Evolutionary conservation across 1,284 basidiomycete genomes (phyloP), one percentile per base, ranked within the genome.

Genomic region (Boletus semigastroideus): DNA sequence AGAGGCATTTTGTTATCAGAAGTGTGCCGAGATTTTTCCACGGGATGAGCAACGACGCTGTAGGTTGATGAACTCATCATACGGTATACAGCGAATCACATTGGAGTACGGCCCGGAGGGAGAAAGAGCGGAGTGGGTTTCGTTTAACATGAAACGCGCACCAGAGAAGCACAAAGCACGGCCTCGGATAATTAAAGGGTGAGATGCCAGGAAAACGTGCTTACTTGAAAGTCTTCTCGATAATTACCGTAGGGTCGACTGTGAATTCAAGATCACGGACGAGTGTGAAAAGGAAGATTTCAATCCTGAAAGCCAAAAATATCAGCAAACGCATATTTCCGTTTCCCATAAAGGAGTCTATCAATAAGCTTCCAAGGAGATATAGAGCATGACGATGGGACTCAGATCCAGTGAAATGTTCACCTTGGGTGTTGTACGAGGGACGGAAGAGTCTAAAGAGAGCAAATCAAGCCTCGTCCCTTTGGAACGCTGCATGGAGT

Each of bases 161-260:
- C 45, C 25, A 50, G 34, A 57, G 56, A 66, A 57, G 54, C 50
- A 37, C 33, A 30, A 33, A 38, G 40, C 39, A 46, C 44, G 30
- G 48, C 46, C 48, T 51, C 55, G 55, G 47, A 61, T 56, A 63
- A 60, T 60, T 46, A 61, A 57, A 48, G 57, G 48, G 41, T 34
- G 42, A 49, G 51, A 47, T 48, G 51, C 55, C 54, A 61, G 45
- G 39, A 12, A 46, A 49, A 49, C 25, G 20, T 55, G 46, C 81
- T 72, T 63, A 85, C 83, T 83, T 84, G 65, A 82, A 74, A 50
- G 75, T 78, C 69, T 84, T 84, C 72, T 84, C 80, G 58, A 84
- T 78, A 58, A 81, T 74, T 57, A 81, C 66, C 43, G 69, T 66
- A 25, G 77, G 73, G 62, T 82, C 79, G 27, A 78, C 72, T 48